phyloP scores from a whole-genome alignment of 345 rosid genomes.

The Gossypium australe region DNA sequence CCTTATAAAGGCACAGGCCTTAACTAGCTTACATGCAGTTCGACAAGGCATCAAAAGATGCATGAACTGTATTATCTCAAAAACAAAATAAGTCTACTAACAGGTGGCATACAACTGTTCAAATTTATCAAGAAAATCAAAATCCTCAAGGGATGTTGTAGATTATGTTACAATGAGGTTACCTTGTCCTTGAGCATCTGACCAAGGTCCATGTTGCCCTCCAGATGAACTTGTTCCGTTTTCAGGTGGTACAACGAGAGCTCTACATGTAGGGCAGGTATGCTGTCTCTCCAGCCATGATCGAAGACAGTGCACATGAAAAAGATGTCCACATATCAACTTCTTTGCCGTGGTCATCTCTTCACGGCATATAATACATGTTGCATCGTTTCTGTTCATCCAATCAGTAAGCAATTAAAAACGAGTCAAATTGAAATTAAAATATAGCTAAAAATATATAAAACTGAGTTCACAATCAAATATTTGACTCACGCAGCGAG shows the following conservation, averaged over 20 bases:
- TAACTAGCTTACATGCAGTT: conserved; percentile 1
- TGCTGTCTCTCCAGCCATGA: conserved; percentile 98
- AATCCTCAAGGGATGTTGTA: background rate
- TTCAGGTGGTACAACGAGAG: conserved; percentile 84
- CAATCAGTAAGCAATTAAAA: conserved; percentile 22
- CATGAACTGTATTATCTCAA: background rate
- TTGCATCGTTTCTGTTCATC: conserved; percentile 74
- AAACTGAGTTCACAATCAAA: background rate
- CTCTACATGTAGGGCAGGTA: conserved; percentile 97
- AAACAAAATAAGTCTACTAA: background rate
- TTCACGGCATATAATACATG: conserved; percentile 97
- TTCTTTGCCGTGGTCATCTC: conserved; percentile 96
- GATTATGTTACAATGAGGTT: conserved; percentile 12
- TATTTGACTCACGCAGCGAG: conserved; percentile 56
- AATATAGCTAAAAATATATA: background rate
- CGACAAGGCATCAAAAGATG: background rate
- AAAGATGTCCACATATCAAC: conserved; percentile 86
- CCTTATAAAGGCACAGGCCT: background rate
- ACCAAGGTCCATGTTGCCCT: conserved; percentile 51
- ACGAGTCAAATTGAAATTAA: background rate
- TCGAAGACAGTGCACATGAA: conserved; percentile 95
- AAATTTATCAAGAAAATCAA: background rate
- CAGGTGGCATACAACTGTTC: background rate
- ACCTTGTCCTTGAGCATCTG: conserved; percentile 54
- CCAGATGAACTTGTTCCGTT: conserved; percentile 47